Percentiles rank a stretch among this genome's conserved stretches.
phyloP scores from a whole-genome alignment of 169 alveolate species.

The Plasmodium coatneyi region DNA sequence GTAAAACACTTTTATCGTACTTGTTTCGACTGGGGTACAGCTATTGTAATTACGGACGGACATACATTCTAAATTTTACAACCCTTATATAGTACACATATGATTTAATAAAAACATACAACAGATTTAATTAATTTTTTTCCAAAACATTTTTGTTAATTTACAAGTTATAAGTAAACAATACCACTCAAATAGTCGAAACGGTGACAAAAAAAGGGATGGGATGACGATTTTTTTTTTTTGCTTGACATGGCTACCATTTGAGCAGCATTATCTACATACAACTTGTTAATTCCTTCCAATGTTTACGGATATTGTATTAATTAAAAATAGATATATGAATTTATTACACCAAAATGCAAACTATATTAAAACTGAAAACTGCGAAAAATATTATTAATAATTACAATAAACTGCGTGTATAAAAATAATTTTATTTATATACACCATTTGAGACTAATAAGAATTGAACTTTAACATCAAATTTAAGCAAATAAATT shows the following conservation, averaged over 20 bases:
- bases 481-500: not conserved
- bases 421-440: no score
- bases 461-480: not conserved
- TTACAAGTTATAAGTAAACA: not conserved
- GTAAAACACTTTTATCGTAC: not conserved
- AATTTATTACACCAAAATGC: no score
- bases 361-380: no score
- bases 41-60: not conserved
- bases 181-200: not conserved
- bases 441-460: not conserved
- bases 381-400: not conserved
- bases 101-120: not conserved
- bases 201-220: not conserved
- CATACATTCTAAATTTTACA: not conserved
- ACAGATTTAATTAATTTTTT: not conserved
- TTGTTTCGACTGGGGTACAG: not conserved
- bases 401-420: not conserved
- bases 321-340: not conserved
- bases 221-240: not conserved
- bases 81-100: no score
- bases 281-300: not conserved
- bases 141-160: not conserved
- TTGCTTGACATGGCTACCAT: not conserved
- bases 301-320: not conserved
- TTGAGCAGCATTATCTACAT: not conserved